A percentile compares a stretch with the other conserved stretches of the same genome.
Evolutionary conservation across 2,329 filamentous ascomycete species (phyloP).

Genomic region (Aspergillus japonicus): DNA sequence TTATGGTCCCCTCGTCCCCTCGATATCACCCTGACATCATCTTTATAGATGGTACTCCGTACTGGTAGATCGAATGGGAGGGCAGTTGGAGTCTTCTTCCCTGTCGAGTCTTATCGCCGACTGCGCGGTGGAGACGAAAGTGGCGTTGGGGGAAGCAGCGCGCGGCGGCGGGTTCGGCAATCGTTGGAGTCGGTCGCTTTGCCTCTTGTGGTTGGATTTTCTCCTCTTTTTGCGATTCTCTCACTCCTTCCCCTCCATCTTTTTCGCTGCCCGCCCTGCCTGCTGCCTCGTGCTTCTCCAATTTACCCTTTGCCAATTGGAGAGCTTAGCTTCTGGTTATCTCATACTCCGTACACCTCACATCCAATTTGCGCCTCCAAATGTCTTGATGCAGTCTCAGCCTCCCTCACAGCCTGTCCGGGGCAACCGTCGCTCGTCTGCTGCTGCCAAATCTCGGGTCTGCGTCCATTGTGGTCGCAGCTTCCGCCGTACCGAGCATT

Average conservation of each 20-base stretch:
- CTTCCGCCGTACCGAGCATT: slow-evolving; percentile 37
- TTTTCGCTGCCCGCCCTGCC: not conserved
- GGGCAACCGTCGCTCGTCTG: slow-evolving; percentile 26
- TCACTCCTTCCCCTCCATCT: slow-evolving; percentile 4
- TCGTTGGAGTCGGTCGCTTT: slow-evolving; percentile 7
- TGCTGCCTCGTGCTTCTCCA: slow-evolving; percentile 4
- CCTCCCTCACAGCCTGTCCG: slow-evolving; percentile 24
- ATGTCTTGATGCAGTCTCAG: slow-evolving; percentile 34
- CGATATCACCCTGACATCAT: not conserved
- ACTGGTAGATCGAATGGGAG: not conserved
- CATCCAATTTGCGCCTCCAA: slow-evolving; percentile 10
- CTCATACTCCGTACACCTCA: too few species aligned
- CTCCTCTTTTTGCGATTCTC: not conserved
- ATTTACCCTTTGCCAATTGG: slow-evolving; percentile 21
- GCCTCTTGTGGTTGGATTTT: not conserved
- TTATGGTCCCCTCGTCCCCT: too few species aligned
- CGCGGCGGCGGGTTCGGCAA: not conserved
- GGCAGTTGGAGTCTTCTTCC: not conserved
- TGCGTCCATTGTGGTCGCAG: slow-evolving; percentile 36
- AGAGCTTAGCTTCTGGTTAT: not conserved
- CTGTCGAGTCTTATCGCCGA: slow-evolving; percentile 5
- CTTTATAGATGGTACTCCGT: not conserved
- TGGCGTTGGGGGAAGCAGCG: slow-evolving; percentile 4
- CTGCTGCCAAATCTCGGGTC: slow-evolving; percentile 31
- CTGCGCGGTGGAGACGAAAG: slow-evolving; percentile 5